phyloP scores from a whole-genome alignment of 2,329 filamentous ascomycete species.

The Phyllosticta citrichinensis region DNA sequence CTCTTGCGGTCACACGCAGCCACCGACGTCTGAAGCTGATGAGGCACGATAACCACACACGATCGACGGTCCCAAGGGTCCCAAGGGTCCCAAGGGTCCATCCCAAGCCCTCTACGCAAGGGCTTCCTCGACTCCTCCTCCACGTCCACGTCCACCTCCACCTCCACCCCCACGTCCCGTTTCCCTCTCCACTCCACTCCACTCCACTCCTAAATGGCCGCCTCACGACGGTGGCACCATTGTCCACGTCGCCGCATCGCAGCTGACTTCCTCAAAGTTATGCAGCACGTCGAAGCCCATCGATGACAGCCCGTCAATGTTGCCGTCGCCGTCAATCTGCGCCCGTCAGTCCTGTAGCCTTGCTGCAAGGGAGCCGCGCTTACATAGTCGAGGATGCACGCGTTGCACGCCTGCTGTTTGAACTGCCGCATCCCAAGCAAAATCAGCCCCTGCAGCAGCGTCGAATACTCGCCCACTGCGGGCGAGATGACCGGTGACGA shows the following conservation, averaged over 20 bases:
- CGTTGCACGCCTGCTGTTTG: conserved; percentile 64
- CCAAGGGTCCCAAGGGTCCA: neutral
- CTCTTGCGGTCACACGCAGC: neutral
- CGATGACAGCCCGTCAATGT: conserved; percentile 60
- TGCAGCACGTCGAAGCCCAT: conserved; percentile 76
- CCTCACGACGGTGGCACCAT: conserved; percentile 38
- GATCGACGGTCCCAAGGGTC: neutral
- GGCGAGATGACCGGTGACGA: conserved; percentile 69
- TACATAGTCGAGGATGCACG: conserved; percentile 72
- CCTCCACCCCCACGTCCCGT: neutral
- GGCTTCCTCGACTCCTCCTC: neutral
- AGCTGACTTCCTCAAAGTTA: conserved; percentile 72
- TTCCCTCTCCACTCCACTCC: no score
- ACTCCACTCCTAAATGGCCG: neutral
- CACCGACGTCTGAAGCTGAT: neutral
- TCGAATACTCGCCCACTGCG: conserved; percentile 56
- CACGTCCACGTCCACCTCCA: neutral
- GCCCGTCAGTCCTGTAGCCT: conserved; percentile 17
- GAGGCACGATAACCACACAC: neutral
- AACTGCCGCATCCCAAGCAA: conserved; percentile 74
- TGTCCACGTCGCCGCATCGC: conserved; percentile 53
- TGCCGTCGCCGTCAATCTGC: conserved; percentile 61
- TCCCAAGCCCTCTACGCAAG: neutral
- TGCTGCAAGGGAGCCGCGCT: conserved; percentile 27
- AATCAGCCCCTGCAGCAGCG: conserved; percentile 67